phyloP scores from a whole-genome alignment of 495 filamentous ascomycete genomes.

The Talaromyces trachyspermus region DNA sequence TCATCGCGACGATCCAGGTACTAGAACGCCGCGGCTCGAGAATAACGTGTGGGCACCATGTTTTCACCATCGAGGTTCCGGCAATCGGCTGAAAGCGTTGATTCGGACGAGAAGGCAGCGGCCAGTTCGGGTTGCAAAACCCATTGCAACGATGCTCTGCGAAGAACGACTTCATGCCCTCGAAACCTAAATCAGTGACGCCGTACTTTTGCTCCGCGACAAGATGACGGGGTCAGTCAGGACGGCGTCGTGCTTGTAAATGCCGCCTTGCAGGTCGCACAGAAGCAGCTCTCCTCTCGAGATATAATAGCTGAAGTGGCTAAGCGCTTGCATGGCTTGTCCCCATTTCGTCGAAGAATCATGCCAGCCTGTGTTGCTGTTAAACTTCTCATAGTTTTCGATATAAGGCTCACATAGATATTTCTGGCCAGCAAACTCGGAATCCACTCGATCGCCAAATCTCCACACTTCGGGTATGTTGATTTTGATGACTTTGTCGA shows the following conservation, averaged over 20 bases:
- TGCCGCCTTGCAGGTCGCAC: not conserved
- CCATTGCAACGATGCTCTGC: not conserved
- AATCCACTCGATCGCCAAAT: not conserved
- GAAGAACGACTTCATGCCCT: not conserved
- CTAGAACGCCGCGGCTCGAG: too few relatives aligned
- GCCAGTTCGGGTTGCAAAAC: not conserved
- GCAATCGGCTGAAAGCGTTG: not conserved
- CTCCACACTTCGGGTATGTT: not conserved
- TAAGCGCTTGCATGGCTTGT: not conserved
- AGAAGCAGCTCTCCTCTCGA: not conserved
- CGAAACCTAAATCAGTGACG: not conserved
- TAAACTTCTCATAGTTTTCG: not conserved
- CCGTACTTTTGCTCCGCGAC: not conserved
- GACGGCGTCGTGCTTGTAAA: not conserved
- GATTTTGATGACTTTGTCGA: slow-evolving; percentile 1
- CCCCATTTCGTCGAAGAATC: not conserved
- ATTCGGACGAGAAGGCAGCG: not conserved
- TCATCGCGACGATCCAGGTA: too few relatives aligned
- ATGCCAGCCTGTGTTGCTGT: not conserved
- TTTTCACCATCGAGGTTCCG: not conserved
- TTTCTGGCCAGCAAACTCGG: not conserved
- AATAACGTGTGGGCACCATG: too few relatives aligned
- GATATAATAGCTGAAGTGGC: not conserved
- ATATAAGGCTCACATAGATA: not conserved
- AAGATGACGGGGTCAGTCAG: not conserved